Percentiles rank a stretch among this genome's conserved stretches.
phyloP scores from a whole-genome alignment of 202 grass and related monocot species.

The Zizania palustris region DNA sequence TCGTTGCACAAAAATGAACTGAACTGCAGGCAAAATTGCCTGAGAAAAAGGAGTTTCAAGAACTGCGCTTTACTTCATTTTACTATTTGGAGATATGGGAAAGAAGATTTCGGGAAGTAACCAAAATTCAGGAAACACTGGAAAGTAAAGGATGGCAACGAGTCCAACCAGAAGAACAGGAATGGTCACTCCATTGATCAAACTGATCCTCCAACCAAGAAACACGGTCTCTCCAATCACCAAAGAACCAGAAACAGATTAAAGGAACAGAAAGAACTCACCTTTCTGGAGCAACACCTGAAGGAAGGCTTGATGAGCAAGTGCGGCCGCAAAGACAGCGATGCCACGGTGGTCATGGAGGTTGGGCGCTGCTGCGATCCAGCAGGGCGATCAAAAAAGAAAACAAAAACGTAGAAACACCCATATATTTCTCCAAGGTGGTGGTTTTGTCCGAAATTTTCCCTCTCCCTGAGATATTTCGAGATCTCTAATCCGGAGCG shows the following conservation, averaged over 20 bases:
- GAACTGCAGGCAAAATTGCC: too few relatives aligned
- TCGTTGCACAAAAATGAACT: too few relatives aligned
- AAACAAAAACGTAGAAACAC: conserved; percentile 6
- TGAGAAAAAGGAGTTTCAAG: too few relatives aligned
- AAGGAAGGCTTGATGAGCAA: conserved; percentile 71
- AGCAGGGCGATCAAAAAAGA: conserved; percentile 33
- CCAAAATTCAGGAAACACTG: neutral
- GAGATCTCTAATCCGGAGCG: neutral
- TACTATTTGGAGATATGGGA: neutral
- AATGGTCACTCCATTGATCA: neutral
- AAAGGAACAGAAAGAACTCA: conserved; percentile 25
- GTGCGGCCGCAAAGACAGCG: conserved; percentile 66
- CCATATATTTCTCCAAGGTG: neutral
- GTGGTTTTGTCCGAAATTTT: conserved; percentile 29
- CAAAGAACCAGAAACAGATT: neutral
- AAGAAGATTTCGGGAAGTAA: neutral
- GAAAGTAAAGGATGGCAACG: neutral
- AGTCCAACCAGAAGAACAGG: neutral
- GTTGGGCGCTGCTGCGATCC: conserved; percentile 6
- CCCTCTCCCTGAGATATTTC: neutral
- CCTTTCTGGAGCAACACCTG: conserved; percentile 71
- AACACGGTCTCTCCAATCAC: neutral
- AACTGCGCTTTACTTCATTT: too few relatives aligned
- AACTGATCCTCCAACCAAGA: neutral
- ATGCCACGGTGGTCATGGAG: conserved; percentile 81